Conservation (phyloP, 2,329 filamentous ascomycete genomes). For the Sporothrix pallida region DNA sequence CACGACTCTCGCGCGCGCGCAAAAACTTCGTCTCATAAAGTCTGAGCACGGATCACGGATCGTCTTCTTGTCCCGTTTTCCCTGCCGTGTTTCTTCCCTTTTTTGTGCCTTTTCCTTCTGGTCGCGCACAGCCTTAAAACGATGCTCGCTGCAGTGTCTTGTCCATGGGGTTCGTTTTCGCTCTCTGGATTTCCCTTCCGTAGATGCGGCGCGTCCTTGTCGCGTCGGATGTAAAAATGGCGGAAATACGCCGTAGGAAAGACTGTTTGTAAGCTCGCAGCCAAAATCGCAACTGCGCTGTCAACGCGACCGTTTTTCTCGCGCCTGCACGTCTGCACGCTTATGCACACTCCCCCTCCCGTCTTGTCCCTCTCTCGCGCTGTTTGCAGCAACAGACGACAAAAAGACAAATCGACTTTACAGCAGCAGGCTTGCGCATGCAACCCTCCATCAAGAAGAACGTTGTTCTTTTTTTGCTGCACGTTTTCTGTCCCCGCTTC, state of each 20-base stretch:
- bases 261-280: no score
- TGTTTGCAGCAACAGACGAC: not conserved
- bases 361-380: not conserved
- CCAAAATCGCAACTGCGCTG: not conserved
- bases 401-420: not conserved
- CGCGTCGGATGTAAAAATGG: no score
- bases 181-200: not conserved
- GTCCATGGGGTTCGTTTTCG: not conserved
- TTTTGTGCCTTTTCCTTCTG: not conserved
- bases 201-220: no score
- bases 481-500: not conserved
- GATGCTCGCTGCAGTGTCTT: not conserved
- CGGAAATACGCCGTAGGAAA: no score
- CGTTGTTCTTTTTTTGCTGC: not conserved
- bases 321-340: not conserved
- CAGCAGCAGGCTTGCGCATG: constrained; percentile 20
- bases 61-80: not conserved
- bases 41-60: constrained; percentile 18
- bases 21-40: constrained; percentile 3
- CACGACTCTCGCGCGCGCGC: no score
- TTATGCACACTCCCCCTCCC: constrained; percentile 23
- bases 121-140: constrained; percentile 9
- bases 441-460: not conserved
- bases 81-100: not conserved
- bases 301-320: no score